phyloP scores from a whole-genome alignment of 1,284 basidiomycete genomes.

The Chalciporus sp. region DNA sequence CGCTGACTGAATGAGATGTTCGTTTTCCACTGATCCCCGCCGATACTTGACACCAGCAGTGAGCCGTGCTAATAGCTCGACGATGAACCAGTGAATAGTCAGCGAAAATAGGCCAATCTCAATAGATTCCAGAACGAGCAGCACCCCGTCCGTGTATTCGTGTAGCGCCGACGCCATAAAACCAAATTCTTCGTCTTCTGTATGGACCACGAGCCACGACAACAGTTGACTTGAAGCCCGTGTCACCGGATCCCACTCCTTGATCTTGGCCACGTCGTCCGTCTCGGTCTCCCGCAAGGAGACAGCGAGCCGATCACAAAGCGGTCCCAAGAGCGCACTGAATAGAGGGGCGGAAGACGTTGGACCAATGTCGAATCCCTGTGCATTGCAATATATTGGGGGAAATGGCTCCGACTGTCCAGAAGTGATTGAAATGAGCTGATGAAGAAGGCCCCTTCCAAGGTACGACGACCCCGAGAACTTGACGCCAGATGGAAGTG shows the following conservation, averaged over 20 bases:
- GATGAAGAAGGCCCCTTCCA: conserved; percentile 57
- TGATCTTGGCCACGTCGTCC: conserved; percentile 23
- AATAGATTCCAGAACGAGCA: conserved; percentile 41
- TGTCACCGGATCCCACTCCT: conserved; percentile 43
- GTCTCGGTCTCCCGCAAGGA: conserved; percentile 36
- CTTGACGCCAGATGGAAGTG: conserved; percentile 51
- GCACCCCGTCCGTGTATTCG: conserved; percentile 43
- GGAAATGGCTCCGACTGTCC: conserved; percentile 24
- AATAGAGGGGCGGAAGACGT: conserved; percentile 42
- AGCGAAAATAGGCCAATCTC: conserved; percentile 43
- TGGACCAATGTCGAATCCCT: conserved; percentile 44
- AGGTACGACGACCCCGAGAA: conserved; percentile 55
- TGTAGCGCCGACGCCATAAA: conserved; percentile 38
- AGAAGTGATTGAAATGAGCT: conserved; percentile 46
- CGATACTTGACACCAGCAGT: conserved; percentile 26
- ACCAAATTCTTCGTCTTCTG: conserved; percentile 36
- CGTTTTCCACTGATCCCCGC: conserved; percentile 31
- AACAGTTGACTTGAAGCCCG: conserved; percentile 43
- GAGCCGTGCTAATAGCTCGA: conserved; percentile 57
- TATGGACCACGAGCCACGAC: conserved; percentile 43
- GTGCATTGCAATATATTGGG: conserved; percentile 34
- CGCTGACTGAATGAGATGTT: conserved; percentile 27
- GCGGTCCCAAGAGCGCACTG: conserved; percentile 39
- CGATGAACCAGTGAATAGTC: conserved; percentile 57
- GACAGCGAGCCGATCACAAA: conserved; percentile 47